A percentile compares a stretch with the other conserved stretches of the same genome.
phyloP scores from a whole-genome alignment of 306 rosid genomes.

The Vigna nakashimae region DNA sequence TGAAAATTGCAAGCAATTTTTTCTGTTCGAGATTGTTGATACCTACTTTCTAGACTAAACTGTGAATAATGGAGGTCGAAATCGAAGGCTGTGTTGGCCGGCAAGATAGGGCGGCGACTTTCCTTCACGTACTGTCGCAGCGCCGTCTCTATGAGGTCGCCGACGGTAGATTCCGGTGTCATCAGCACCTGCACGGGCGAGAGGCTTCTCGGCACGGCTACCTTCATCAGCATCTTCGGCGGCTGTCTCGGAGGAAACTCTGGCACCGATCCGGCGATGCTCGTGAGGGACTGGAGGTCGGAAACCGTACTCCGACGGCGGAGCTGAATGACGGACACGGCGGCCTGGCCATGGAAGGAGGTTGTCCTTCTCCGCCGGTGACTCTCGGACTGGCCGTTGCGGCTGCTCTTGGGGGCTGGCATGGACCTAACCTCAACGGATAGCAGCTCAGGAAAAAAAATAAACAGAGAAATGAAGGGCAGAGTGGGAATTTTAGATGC shows the following conservation, averaged over 20 bases:
- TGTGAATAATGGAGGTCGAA: slow-evolving; percentile 93
- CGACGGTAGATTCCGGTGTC: slow-evolving; percentile 63
- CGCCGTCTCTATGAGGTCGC: slow-evolving; percentile 63
- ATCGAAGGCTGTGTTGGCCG: slow-evolving; percentile 45
- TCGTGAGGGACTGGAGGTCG: slow-evolving; percentile 51
- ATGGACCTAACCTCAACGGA: slow-evolving; percentile 40
- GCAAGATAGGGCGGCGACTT: slow-evolving; percentile 77
- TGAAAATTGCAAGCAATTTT: background rate
- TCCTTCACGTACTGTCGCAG: slow-evolving; percentile 70
- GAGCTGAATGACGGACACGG: slow-evolving; percentile 36
- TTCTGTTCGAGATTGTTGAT: background rate
- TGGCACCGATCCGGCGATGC: slow-evolving; percentile 12
- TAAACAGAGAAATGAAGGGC: background rate
- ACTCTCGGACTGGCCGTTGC: slow-evolving; percentile 50
- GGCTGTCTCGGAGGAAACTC: slow-evolving; percentile 56
- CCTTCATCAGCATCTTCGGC: slow-evolving; percentile 79
- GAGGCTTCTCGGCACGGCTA: slow-evolving; percentile 74
- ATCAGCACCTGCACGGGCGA: slow-evolving; percentile 78
- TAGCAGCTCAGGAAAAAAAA: background rate
- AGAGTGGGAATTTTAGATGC: background rate
- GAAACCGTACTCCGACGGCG: slow-evolving; percentile 82
- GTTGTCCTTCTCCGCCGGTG: slow-evolving; percentile 63
- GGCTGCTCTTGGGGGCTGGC: slow-evolving; percentile 62
- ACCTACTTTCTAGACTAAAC: slow-evolving; percentile 92
- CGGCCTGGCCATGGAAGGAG: slow-evolving; percentile 60